Conservation (phyloP, 345 rosid genomes). For the Leavenworthia alabamica region DNA sequence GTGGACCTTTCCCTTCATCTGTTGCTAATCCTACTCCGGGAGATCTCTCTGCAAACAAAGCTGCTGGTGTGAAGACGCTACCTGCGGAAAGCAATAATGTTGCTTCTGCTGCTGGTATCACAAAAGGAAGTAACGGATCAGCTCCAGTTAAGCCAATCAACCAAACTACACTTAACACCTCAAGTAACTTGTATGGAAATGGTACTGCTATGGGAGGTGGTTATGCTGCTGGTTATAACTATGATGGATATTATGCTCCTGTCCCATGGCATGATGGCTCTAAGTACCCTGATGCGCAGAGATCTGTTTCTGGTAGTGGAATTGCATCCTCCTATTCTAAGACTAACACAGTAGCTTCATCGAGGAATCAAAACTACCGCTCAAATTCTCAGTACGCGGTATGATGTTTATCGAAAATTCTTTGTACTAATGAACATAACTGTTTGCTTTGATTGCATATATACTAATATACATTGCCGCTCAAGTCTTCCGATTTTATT, state of each 20-base stretch:
- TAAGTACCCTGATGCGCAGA: conserved; percentile 52
- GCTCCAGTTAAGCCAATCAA: conserved; percentile 45
- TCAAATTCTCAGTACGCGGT: conserved; percentile 61
- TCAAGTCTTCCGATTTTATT: neutral
- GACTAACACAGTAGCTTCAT: conserved; percentile 39
- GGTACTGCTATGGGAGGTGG: conserved; percentile 43
- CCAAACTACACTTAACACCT: conserved; percentile 40
- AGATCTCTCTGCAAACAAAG: conserved; percentile 48
- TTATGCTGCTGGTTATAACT: conserved; percentile 44
- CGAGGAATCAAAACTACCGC: conserved; percentile 55
- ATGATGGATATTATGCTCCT: conserved; percentile 50
- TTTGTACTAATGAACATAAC: neutral
- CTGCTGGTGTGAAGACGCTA: conserved; percentile 53
- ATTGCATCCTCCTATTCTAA: conserved; percentile 48
- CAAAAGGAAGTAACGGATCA: conserved; percentile 55
- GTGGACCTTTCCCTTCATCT: conserved; percentile 48
- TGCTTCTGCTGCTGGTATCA: conserved; percentile 38
- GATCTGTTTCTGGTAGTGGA: conserved; percentile 38
- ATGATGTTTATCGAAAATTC: neutral
- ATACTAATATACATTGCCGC: neutral
- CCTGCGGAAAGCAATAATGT: conserved; percentile 49
- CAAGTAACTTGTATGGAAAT: conserved; percentile 55
- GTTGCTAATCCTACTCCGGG: conserved; percentile 42
- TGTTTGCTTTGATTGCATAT: neutral
- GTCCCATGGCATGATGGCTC: conserved; percentile 47